Conservation (phyloP, 345 rosid species). For the Salix udensis region DNA sequence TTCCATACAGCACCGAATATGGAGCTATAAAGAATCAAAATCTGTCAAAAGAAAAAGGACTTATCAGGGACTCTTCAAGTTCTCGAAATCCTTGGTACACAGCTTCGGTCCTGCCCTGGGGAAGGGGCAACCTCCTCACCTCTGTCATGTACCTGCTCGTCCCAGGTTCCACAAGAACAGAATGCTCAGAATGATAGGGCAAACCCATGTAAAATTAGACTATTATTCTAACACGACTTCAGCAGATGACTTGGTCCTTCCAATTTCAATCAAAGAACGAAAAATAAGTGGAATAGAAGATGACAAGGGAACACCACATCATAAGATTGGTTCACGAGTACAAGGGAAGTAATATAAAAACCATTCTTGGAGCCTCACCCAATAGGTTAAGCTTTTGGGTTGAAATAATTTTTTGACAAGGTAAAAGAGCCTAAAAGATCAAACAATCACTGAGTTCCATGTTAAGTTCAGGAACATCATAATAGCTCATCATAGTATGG, state of each 20-base stretch:
- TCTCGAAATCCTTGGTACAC: constrained; percentile 80
- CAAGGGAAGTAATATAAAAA: neutral
- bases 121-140: constrained; percentile 76
- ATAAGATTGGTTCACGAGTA: neutral
- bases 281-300: neutral
- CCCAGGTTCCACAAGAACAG: constrained; percentile 2
- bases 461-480: neutral
- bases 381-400: too few relatives aligned
- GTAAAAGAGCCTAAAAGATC: too few relatives aligned
- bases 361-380: too few relatives aligned
- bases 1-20: constrained; percentile 11
- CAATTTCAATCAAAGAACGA: too few relatives aligned
- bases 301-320: too few relatives aligned
- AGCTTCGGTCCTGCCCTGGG: constrained; percentile 62
- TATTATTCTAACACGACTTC: neutral
- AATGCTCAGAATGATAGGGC: neutral
- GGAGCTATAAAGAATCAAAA: constrained; percentile 28
- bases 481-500: neutral
- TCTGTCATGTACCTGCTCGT: constrained; percentile 83
- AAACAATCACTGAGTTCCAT: too few relatives aligned
- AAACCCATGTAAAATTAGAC: too few relatives aligned
- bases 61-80: constrained; percentile 81
- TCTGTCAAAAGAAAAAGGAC: constrained; percentile 49
- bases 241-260: neutral
- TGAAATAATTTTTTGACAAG: too few relatives aligned